These are phyloP conservation scores for Puccinia horiana DNA, from an alignment of 1,284 basidiomycete genomes.

Conservation along the genomic window DNA sequence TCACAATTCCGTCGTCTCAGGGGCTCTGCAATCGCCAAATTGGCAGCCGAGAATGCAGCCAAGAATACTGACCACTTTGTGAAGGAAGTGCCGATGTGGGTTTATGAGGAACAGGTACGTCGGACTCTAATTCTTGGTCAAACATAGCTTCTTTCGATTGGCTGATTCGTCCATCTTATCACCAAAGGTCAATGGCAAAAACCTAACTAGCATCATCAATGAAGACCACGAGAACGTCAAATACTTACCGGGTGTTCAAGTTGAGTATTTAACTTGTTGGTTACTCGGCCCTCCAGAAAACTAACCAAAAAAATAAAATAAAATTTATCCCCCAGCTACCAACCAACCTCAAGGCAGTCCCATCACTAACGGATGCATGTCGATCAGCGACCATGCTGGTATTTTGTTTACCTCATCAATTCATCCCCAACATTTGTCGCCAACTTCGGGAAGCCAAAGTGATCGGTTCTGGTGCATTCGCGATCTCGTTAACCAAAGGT, in stretches of 20 bases:
- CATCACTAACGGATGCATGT: slow-evolving; percentile 60
- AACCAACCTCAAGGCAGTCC: slow-evolving; percentile 59
- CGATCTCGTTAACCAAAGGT: slow-evolving; percentile 56
- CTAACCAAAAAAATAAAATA: slow-evolving; percentile 8
- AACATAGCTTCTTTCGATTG: too few relatives aligned
- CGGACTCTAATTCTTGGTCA: too few relatives aligned
- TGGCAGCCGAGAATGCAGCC: slow-evolving; percentile 58
- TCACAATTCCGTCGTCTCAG: slow-evolving; percentile 56
- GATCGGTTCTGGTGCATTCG: slow-evolving; percentile 25
- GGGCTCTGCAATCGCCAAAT: slow-evolving; percentile 66
- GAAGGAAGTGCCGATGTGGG: slow-evolving; percentile 63
- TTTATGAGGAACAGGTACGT: slow-evolving; percentile 62
- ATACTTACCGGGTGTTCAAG: slow-evolving; percentile 63
- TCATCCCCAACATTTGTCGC: slow-evolving; percentile 44
- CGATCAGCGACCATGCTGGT: slow-evolving; percentile 60
- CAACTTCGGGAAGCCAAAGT: slow-evolving; percentile 50
- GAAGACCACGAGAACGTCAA: slow-evolving; percentile 65
- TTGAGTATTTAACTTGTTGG: slow-evolving; percentile 63
- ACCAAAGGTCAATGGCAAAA: slow-evolving; percentile 62
- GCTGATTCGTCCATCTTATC: too few relatives aligned
- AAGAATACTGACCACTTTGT: slow-evolving; percentile 58
- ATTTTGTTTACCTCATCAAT: slow-evolving; percentile 63
- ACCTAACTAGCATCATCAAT: slow-evolving; percentile 65
- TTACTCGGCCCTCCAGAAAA: slow-evolving; percentile 59
- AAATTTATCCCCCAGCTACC: slow-evolving; percentile 53